phyloP scores from a whole-genome alignment of 2,329 filamentous ascomycete species.

The Fusarium proliferatum region DNA sequence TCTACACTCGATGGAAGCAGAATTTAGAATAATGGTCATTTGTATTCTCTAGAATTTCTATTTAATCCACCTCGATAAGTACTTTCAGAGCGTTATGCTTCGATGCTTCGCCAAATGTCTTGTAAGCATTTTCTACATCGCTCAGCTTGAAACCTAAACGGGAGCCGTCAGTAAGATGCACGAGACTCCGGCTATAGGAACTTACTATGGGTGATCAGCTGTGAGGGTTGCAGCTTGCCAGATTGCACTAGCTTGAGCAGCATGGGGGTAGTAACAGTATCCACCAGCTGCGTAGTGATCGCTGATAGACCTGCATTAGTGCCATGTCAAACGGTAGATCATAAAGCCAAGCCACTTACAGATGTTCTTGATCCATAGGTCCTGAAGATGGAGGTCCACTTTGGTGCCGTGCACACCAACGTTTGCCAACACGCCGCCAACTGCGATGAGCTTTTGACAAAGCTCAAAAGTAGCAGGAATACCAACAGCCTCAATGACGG shows the following conservation, averaged over 20 bases:
- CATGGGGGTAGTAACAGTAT: conserved; percentile 61
- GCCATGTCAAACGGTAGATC: too few relatives aligned
- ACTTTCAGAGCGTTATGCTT: conserved; percentile 37
- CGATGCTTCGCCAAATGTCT: conserved; percentile 33
- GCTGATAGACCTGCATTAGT: conserved; percentile 39
- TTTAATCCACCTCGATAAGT: conserved; percentile 33
- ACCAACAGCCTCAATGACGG: conserved; percentile 69
- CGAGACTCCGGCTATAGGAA: background rate
- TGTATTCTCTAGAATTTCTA: background rate
- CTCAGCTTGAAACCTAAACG: conserved; percentile 30
- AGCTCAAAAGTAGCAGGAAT: conserved; percentile 64
- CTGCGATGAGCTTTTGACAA: conserved; percentile 63
- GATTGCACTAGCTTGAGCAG: conserved; percentile 58
- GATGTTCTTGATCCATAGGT: conserved; percentile 66
- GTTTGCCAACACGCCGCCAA: conserved; percentile 66
- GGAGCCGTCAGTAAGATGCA: rapidly evolving
- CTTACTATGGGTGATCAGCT: conserved; percentile 60
- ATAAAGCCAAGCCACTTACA: conserved; percentile 48
- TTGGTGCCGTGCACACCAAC: conserved; percentile 68
- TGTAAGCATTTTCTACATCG: conserved; percentile 36
- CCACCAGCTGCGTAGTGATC: conserved; percentile 61
- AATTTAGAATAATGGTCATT: rapidly evolving
- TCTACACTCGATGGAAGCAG: rapidly evolving
- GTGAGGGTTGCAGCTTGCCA: conserved; percentile 54
- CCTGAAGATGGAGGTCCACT: conserved; percentile 63